phyloP scores from a whole-genome alignment of 2,329 filamentous ascomycete species.

The Hirsutella rhossiliensis region DNA sequence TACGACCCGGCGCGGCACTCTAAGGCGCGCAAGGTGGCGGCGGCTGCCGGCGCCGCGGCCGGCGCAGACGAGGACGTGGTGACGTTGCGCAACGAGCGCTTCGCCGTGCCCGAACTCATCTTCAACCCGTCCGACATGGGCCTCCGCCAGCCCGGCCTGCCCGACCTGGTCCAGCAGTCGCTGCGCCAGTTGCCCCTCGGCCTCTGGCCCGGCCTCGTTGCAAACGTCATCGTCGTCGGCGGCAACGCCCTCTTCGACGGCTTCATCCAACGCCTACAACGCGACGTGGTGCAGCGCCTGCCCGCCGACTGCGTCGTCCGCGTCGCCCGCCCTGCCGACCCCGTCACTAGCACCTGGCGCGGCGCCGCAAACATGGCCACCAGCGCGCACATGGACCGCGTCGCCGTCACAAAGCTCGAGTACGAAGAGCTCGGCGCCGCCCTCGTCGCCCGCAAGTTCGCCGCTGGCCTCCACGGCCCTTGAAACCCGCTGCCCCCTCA shows the following conservation, averaged over 20 bases:
- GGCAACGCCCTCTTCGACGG: conserved; percentile 72
- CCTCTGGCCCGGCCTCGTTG: conserved; percentile 70
- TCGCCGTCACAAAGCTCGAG: conserved; percentile 75
- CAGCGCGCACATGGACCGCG: conserved; percentile 51
- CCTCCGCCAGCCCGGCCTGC: conserved; percentile 69
- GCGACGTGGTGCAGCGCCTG: conserved; percentile 58
- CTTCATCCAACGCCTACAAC: conserved; percentile 67
- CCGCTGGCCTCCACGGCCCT: conserved; percentile 9
- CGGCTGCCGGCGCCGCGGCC: conserved; percentile 15
- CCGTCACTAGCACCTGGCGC: conserved; percentile 71
- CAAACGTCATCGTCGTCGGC: conserved; percentile 81
- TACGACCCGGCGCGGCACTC: conserved; percentile 59
- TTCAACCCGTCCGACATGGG: conserved; percentile 82
- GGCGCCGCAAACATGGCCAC: conserved; percentile 70
- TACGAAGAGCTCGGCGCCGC: conserved; percentile 76
- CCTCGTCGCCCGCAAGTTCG: conserved; percentile 66
- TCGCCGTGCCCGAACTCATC: conserved; percentile 77
- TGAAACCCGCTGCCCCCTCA: background rate
- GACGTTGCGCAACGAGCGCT: conserved; percentile 83
- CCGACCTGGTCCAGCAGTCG: conserved; percentile 72
- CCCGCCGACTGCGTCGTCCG: conserved; percentile 69
- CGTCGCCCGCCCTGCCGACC: conserved; percentile 57
- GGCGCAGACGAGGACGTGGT: conserved; percentile 59
- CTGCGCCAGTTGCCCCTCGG: conserved; percentile 66
- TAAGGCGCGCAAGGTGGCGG: conserved; percentile 31